These are phyloP conservation scores for Neurospora discreta DNA, from an alignment of 495 filamentous ascomycete species.

Conservation along the genomic window DNA sequence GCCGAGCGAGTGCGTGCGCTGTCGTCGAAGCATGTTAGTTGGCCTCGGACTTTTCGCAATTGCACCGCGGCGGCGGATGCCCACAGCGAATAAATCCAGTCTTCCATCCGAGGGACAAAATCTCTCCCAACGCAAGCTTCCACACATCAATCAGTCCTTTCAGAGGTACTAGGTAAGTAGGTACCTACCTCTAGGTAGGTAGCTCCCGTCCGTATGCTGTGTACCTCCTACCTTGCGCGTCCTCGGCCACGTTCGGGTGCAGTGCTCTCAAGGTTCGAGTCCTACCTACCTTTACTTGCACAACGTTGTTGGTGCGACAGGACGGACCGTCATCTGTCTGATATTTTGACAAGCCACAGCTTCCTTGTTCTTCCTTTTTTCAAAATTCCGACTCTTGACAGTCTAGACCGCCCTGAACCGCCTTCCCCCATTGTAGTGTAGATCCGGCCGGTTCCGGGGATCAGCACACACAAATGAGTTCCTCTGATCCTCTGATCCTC, in stretches of 20 bases:
- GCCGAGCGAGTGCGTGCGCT: not conserved
- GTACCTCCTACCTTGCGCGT: not conserved
- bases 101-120: not conserved
- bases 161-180: too few relatives aligned
- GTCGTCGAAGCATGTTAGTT: not conserved
- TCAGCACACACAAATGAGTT: not conserved
- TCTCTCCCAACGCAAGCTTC: not conserved
- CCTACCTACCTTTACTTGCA: not conserved
- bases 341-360: not conserved
- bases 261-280: not conserved
- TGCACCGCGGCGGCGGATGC: not conserved
- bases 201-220: not conserved
- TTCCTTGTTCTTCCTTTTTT: not conserved
- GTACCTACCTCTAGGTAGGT: too few relatives aligned
- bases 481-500: not conserved
- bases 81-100: not conserved
- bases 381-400: not conserved
- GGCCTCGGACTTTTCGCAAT: not conserved
- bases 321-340: not conserved
- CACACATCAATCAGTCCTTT: not conserved
- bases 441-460: not conserved
- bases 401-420: too few relatives aligned
- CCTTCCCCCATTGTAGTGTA: not conserved
- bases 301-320: not conserved
- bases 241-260: not conserved